Conservation (phyloP, 306 rosid genomes). For the Medicago ruthenica region DNA sequence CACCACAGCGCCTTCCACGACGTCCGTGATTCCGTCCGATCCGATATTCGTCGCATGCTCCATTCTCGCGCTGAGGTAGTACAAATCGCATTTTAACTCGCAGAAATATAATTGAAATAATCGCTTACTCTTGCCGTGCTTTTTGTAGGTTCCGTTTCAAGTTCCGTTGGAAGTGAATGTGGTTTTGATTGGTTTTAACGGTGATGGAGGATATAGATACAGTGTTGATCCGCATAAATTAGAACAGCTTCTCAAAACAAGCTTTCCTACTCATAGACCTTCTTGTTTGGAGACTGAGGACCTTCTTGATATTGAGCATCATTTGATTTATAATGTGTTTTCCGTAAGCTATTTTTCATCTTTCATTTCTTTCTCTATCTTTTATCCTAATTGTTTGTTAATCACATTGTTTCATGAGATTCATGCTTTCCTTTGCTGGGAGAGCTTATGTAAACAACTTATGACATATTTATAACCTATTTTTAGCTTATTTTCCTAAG, state of each 20-base stretch:
- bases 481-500: too few species aligned
- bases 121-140: not conserved
- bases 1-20: slow-evolving; percentile 97
- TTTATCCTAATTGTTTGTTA: not conserved
- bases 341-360: slow-evolving; percentile 58
- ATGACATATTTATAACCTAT: too few species aligned
- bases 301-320: slow-evolving; percentile 90
- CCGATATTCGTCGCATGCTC: slow-evolving; percentile 93
- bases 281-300: slow-evolving; percentile 91
- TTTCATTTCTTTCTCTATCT: slow-evolving; percentile 10
- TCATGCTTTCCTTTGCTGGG: not conserved
- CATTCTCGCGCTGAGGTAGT: slow-evolving; percentile 99
- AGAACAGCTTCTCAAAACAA: slow-evolving; percentile 68
- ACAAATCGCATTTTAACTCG: not conserved
- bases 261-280: slow-evolving; percentile 91
- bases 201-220: slow-evolving; percentile 87
- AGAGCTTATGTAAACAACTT: not conserved
- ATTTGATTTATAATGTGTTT: slow-evolving; percentile 71
- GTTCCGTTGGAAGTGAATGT: slow-evolving; percentile 96
- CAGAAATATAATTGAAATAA: not conserved
- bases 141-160: slow-evolving; percentile 84
- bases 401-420: not conserved
- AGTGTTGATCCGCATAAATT: slow-evolving; percentile 64
- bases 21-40: slow-evolving; percentile 75
- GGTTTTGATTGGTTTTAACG: slow-evolving; percentile 80